Conservation (phyloP, 352 stramenopile species). For the Plasmopara halstedii region DNA sequence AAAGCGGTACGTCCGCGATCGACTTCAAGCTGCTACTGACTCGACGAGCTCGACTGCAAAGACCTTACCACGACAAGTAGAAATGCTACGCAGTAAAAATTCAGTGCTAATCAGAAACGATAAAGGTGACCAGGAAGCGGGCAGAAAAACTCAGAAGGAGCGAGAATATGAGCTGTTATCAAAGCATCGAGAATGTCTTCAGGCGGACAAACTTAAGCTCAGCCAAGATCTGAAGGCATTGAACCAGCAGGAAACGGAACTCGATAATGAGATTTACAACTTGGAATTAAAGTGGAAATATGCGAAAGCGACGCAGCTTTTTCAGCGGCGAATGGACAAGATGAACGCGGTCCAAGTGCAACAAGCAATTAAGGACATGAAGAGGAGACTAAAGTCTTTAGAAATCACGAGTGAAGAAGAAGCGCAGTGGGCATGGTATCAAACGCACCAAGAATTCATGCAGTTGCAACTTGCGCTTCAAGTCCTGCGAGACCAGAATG, state of each 20-base stretch:
- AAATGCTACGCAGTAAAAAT: background rate
- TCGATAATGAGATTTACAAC: constrained; percentile 28
- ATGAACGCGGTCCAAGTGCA: constrained; percentile 9
- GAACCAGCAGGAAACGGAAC: constrained; percentile 17
- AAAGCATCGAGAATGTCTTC: constrained; percentile 26
- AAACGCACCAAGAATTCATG: constrained; percentile 48
- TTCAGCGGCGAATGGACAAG: constrained; percentile 39
- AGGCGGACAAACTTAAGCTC: constrained; percentile 26
- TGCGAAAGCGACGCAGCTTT: constrained; percentile 40
- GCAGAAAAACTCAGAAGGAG: constrained; percentile 15
- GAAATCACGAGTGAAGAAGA: constrained; percentile 49
- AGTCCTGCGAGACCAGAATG: constrained; percentile 20
- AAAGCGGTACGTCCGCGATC: constrained; percentile 47
- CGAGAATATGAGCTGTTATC: constrained; percentile 38
- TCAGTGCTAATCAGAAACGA: constrained; percentile 2
- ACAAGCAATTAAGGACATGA: constrained; percentile 28
- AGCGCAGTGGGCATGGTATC: constrained; percentile 42
- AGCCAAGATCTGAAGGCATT: constrained; percentile 20
- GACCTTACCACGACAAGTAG: constrained; percentile 3
- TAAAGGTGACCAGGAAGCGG: constrained; percentile 4
- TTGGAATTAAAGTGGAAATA: constrained; percentile 33
- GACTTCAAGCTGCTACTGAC: constrained; percentile 17
- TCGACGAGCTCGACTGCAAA: constrained; percentile 6
- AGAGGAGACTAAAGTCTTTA: constrained; percentile 24
- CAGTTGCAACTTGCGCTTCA: constrained; percentile 50